phyloP scores from a whole-genome alignment of 2,329 filamentous ascomycete species.

The Alternaria sp. region DNA sequence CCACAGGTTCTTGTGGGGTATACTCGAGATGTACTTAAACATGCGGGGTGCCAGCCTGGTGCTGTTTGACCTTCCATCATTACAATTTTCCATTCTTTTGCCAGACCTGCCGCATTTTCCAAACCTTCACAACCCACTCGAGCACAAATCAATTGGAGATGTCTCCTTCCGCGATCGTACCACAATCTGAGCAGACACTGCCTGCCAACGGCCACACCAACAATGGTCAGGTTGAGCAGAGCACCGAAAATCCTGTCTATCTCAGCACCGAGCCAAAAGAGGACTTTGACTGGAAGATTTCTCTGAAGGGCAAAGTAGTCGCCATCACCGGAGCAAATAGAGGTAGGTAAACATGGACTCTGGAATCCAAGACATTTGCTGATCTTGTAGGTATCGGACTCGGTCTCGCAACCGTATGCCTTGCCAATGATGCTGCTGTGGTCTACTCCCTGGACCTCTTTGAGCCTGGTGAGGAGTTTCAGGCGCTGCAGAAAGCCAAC shows the following conservation, averaged over 20 bases:
- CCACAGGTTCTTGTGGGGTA: constrained; percentile 25
- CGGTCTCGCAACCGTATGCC: constrained; percentile 58
- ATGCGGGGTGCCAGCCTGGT: constrained; percentile 21
- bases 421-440: constrained; percentile 57
- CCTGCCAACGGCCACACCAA: constrained; percentile 27
- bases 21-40: constrained; percentile 31
- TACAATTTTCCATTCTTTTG: constrained; percentile 13
- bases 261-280: constrained; percentile 56
- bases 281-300: constrained; percentile 58
- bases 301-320: constrained; percentile 54
- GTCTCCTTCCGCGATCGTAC: constrained; percentile 42
- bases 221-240: constrained; percentile 33
- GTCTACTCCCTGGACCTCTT: constrained; percentile 62
- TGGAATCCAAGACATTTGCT: constrained; percentile 41
- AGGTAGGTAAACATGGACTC: constrained; percentile 29
- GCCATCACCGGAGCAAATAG: constrained; percentile 37
- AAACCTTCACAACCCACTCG: constrained; percentile 16
- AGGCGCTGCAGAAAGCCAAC: constrained; percentile 52
- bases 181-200: constrained; percentile 28
- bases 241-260: constrained; percentile 44
- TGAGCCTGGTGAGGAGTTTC: constrained; percentile 58
- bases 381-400: constrained; percentile 44
- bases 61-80: constrained; percentile 10
- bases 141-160: constrained; percentile 25
- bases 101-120: constrained; percentile 23